These are phyloP conservation scores for Prunus mume DNA, from an alignment of 306 rosid genomes.

Conservation along the genomic window DNA sequence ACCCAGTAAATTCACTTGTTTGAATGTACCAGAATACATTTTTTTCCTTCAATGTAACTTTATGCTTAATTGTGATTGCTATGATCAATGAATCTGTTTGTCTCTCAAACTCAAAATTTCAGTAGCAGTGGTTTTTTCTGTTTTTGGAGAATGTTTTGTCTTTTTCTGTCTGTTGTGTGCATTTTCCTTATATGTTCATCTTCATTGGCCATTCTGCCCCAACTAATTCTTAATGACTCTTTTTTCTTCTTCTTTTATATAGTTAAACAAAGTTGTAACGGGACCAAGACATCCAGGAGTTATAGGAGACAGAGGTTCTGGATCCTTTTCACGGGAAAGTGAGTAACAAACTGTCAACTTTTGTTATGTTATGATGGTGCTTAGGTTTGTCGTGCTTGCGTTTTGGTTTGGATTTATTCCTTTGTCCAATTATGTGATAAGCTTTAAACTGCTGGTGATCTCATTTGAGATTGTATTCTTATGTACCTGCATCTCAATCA, in stretches of 20 bases:
- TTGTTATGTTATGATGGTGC: neutral
- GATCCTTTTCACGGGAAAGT: conserved; percentile 86
- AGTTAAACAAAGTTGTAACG: conserved; percentile 92
- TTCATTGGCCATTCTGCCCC: neutral
- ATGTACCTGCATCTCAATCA: neutral
- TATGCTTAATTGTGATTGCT: neutral
- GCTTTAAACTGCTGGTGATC: neutral
- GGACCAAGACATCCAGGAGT: conserved; percentile 92
- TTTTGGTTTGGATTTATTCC: neutral
- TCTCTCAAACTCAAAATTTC: neutral
- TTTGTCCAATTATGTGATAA: neutral
- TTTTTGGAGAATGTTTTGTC: neutral
- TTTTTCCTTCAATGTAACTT: neutral
- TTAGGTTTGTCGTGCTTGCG: neutral
- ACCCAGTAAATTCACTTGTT: neutral
- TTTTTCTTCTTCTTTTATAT: conserved; percentile 16
- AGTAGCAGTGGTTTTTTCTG: neutral
- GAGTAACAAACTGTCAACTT: conserved; percentile 29
- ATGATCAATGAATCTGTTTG: neutral
- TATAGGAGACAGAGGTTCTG: conserved; percentile 93
- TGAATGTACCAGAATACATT: neutral
- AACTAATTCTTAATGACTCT: neutral
- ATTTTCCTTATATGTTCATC: neutral
- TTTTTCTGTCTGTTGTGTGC: neutral
- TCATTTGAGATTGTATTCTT: neutral